These are phyloP conservation scores for Exophiala dermatitidis DNA, from an alignment of 2,329 filamentous ascomycete species.

Conservation along the genomic window DNA sequence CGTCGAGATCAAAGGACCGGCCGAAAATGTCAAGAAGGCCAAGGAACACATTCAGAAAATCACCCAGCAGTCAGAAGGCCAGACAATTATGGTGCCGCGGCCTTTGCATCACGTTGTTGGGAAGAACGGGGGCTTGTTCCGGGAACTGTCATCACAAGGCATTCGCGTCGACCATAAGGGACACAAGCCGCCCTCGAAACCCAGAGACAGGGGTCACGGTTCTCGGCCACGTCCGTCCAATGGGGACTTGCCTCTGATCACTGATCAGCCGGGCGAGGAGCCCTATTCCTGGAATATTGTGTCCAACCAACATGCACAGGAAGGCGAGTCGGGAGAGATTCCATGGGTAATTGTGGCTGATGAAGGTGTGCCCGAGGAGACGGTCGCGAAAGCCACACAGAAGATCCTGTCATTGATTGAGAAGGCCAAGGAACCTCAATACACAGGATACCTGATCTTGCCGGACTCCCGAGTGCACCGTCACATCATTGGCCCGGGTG, in stretches of 20 bases:
- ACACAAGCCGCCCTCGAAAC: conserved; percentile 65
- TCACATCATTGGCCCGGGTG: conserved; percentile 80
- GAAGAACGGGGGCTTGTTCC: conserved; percentile 91
- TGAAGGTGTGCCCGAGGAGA: conserved; percentile 52
- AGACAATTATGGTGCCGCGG: conserved; percentile 76
- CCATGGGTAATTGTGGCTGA: conserved; percentile 80
- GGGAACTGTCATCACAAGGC: conserved; percentile 75
- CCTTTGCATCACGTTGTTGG: conserved; percentile 76
- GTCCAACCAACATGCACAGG: conserved; percentile 23
- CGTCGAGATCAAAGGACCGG: conserved; percentile 76
- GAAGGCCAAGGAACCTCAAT: conserved; percentile 45
- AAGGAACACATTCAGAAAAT: conserved; percentile 75
- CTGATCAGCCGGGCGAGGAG: conserved; percentile 67
- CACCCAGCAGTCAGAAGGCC: conserved; percentile 78
- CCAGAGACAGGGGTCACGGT: conserved; percentile 44
- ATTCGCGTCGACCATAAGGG: conserved; percentile 90
- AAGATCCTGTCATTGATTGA: conserved; percentile 65
- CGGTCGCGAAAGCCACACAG: conserved; percentile 72
- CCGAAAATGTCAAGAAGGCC: conserved; percentile 71
- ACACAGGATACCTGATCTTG: conserved; percentile 79
- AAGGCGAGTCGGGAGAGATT: conserved; percentile 35
- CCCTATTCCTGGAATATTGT: conserved; percentile 79
- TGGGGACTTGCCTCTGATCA: conserved; percentile 73
- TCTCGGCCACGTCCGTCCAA: conserved; percentile 44
- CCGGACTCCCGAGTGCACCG: conserved; percentile 85